Conservation (phyloP, 2,329 filamentous ascomycete species). For the Ceratocystis alfenasii region DNA sequence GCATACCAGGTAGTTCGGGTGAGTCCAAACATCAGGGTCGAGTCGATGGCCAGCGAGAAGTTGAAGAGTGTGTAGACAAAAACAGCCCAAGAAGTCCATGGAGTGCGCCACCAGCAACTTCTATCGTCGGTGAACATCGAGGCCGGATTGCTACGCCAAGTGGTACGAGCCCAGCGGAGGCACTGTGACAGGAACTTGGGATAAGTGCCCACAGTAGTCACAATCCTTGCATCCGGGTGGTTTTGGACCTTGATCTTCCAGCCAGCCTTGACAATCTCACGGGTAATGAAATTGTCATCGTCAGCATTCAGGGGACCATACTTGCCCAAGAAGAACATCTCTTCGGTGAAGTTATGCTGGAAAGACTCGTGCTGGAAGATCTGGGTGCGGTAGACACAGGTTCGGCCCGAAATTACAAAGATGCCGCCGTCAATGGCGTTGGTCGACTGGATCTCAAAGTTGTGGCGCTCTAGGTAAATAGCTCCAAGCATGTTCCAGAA, state of each 20-base stretch:
- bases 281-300: constrained; percentile 51
- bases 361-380: constrained; percentile 39
- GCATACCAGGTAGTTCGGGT: constrained; percentile 15
- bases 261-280: constrained; percentile 39
- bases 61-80: constrained; percentile 44
- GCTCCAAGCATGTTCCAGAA: constrained; percentile 46
- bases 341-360: constrained; percentile 35
- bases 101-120: constrained; percentile 28
- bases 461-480: constrained; percentile 49
- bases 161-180: constrained; percentile 46
- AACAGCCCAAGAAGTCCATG: constrained; percentile 45
- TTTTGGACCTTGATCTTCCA: constrained; percentile 46
- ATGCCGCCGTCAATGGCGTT: constrained; percentile 47
- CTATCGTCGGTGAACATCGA: constrained; percentile 31
- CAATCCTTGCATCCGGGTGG: constrained; percentile 35
- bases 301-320: constrained; percentile 40
- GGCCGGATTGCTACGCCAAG: constrained; percentile 43
- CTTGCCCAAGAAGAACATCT: constrained; percentile 37
- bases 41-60: constrained; percentile 44
- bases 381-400: constrained; percentile 38
- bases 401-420: constrained; percentile 47
- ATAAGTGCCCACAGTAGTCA: constrained; percentile 41
- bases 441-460: constrained; percentile 47
- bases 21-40: constrained; percentile 30
- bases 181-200: constrained; percentile 42